phyloP scores from a whole-genome alignment of 345 rosid genomes.

The Zanthoxylum bungeanum region DNA sequence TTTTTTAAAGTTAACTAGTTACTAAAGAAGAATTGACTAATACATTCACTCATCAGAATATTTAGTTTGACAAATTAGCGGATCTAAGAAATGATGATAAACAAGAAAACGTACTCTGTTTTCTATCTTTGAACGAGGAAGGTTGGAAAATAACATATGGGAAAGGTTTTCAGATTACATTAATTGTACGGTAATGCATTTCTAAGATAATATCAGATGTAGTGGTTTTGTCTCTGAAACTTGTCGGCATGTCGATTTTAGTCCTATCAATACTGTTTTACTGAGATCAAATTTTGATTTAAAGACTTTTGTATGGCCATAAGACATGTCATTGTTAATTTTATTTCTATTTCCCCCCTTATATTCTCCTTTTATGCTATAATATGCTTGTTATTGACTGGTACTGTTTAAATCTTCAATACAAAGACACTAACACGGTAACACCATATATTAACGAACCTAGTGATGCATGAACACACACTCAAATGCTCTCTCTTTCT shows the following conservation, averaged over 20 bases:
- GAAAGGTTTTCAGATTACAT: neutral
- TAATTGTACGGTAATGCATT: neutral
- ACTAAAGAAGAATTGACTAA: neutral
- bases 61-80: neutral
- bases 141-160: neutral
- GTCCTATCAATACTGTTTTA: neutral
- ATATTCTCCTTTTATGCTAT: neutral
- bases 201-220: neutral
- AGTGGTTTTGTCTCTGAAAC: neutral
- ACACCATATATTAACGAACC: neutral
- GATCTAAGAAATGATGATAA: neutral
- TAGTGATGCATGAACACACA: neutral
- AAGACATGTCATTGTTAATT: neutral
- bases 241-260: neutral
- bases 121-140: neutral
- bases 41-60: neutral
- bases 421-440: neutral
- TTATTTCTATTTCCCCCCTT: too few relatives aligned
- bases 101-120: neutral
- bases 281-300: neutral
- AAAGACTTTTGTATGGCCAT: neutral
- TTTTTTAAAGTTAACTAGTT: neutral
- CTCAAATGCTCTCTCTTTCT: neutral
- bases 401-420: neutral
- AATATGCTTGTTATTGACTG: neutral